Evolutionary conservation across 176 grass and related monocot genomes (phyloP).

Genomic region (Paspalum vaginatum): DNA sequence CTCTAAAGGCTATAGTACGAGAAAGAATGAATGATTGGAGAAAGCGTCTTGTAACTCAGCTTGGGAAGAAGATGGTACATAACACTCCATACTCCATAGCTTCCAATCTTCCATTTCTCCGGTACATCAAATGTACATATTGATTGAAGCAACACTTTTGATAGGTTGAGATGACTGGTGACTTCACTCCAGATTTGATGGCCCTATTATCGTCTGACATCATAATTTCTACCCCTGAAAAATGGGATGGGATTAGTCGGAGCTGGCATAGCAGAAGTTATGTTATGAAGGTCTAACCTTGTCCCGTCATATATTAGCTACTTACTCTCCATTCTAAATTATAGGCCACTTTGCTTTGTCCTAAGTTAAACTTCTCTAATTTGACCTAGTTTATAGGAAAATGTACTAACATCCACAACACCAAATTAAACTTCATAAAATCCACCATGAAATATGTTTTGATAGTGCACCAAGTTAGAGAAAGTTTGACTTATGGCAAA

Average conservation of each 20-base stretch:
- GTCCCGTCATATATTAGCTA: slow-evolving; percentile 2
- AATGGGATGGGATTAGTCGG: slow-evolving; percentile 98
- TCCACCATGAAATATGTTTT: too few species aligned
- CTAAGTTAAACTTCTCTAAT: too few species aligned
- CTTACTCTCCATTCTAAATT: too few species aligned
- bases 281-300: slow-evolving; percentile 77
- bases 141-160: slow-evolving; percentile 38
- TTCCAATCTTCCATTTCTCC: slow-evolving; percentile 8
- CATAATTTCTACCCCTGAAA: slow-evolving; percentile 99
- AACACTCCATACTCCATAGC: not conserved
- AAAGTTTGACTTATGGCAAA: too few species aligned
- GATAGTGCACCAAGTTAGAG: too few species aligned
- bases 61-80: slow-evolving; percentile 94
- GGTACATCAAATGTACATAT: slow-evolving; percentile 23
- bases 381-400: too few species aligned
- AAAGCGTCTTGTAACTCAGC: slow-evolving; percentile 78
- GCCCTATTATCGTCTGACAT: slow-evolving; percentile 92
- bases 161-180: slow-evolving; percentile 98
- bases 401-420: too few species aligned
- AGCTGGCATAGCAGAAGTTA: slow-evolving; percentile 97
- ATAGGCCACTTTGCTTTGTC: too few species aligned
- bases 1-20: slow-evolving; percentile 90
- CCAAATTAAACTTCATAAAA: too few species aligned
- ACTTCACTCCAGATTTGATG: slow-evolving; percentile 93
- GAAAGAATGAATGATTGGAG: slow-evolving; percentile 99